Base-by-base conservation (phyloP, 192 early-diverging fungal genomes). In the Coemansia sp. region DNA sequence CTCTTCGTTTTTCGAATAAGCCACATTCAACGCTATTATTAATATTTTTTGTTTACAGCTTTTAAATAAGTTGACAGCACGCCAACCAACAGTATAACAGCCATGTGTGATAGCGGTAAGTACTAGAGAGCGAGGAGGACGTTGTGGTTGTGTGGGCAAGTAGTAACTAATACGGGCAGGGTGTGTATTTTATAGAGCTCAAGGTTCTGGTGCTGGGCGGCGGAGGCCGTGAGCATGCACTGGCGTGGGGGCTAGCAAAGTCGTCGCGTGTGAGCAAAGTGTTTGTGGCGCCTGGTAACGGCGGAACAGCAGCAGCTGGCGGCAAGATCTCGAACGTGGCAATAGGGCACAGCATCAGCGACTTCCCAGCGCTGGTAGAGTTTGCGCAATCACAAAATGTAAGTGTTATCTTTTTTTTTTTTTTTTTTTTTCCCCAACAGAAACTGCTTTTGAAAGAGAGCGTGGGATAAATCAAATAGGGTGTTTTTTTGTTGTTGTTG, bases 181-280 rank as follows among this genome's bases (percentile, higher is more conserved):
- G 25, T 2, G 41, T 50, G 48, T 36, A 2, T 59, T 5, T 36
- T 59, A 17, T 80, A 72, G 73, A 68, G 64, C 81, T 93, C 34
- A 88, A 85, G 53, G 87, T 99, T 29, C 86, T 99, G 63, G 78
- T 99, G 45, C 85, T 99, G 69, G 98, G 98, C 70, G 84, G 90
- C 68, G 98, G 98, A 62, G 98, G 98, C 25, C 91, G 98, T 63
- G 98, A 99, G 77, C 94, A 99, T 69, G 94, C 98, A 50, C 88
- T 99, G 67, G 95, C 92, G 23, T 94, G 94, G 94, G 90, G 89
- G 46, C 85, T 99, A 15, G 87, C 93, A 50, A 89, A 94, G 81
- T 92, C 91, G 25, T 67, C 85, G 19, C 77, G 69, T 66, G 94
- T 99, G 37, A 80, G 84, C 59, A 88, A 86, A 72, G 88, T 99